phyloP scores from a whole-genome alignment of 148 eudicot species.

The Vaccinium darrowii region DNA sequence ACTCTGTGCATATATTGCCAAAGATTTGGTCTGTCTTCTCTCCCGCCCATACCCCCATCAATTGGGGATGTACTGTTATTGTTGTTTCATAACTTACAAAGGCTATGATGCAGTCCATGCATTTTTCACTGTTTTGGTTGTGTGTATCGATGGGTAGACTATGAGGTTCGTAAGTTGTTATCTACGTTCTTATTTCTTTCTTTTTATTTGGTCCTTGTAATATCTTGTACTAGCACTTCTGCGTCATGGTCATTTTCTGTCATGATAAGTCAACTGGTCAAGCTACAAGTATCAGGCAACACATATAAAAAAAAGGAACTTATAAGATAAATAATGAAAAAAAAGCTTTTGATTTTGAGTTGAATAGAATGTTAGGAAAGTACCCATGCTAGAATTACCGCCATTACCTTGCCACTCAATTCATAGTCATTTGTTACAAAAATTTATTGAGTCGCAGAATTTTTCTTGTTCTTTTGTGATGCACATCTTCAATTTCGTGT shows the following conservation, averaged over 20 bases:
- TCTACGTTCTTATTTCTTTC: neutral
- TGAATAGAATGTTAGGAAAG: neutral
- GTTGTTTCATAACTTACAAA: neutral
- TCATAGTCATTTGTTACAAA: neutral
- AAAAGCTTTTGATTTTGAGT: neutral
- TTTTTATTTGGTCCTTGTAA: too few species aligned
- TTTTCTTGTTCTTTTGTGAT: neutral
- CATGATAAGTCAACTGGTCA: neutral
- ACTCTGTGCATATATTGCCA: neutral
- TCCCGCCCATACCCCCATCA: neutral
- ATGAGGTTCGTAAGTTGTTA: conserved; percentile 1
- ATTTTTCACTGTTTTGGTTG: neutral
- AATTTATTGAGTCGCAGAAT: neutral
- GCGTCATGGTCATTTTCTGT: conserved; percentile 6
- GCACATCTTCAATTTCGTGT: neutral
- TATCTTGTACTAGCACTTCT: neutral
- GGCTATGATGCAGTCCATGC: neutral
- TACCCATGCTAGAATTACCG: neutral
- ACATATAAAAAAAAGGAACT: neutral
- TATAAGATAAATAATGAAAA: neutral
- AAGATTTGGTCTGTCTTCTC: neutral
- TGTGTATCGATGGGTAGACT: neutral
- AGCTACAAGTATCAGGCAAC: neutral
- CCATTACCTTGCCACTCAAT: neutral
- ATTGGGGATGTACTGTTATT: neutral